Evolutionary conservation across 148 eudicot species (phyloP).

Genomic region (Fallopia convolvulus): DNA sequence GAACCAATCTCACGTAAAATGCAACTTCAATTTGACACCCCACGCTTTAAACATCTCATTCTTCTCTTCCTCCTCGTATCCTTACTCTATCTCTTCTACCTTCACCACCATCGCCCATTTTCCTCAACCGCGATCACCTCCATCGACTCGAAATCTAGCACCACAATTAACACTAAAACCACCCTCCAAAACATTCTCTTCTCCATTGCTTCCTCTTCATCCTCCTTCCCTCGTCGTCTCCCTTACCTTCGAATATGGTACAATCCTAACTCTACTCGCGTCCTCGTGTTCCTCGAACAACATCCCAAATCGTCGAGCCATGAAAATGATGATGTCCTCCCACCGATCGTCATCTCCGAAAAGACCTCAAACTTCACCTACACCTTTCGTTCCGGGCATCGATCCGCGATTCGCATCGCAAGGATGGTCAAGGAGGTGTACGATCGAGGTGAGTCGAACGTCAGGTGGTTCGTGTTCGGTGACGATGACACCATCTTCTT

Average conservation of each 20-base stretch:
- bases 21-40: background rate
- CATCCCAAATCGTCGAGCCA: constrained; percentile 5
- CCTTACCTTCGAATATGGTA: constrained; percentile 46
- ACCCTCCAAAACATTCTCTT: constrained; percentile 39
- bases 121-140: background rate
- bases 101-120: background rate
- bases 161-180: constrained; percentile 3
- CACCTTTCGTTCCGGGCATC: constrained; percentile 34
- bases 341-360: constrained; percentile 24
- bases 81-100: background rate
- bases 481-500: constrained; percentile 80
- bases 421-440: constrained; percentile 52
- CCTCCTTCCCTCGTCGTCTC: constrained; percentile 33
- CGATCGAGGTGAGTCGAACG: constrained; percentile 14
- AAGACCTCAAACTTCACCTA: constrained; percentile 39
- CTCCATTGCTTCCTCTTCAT: constrained; percentile 51
- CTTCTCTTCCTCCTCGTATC: background rate
- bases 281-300: constrained; percentile 52
- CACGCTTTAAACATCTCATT: background rate
- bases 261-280: constrained; percentile 32
- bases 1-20: background rate
- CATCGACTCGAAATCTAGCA: background rate
- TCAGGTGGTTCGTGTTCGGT: constrained; percentile 80
- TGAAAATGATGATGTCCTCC: background rate
- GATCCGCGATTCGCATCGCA: constrained; percentile 61